Evolutionary conservation across 371 early-diverging fungal species (phyloP).

Genomic region (Mucor racemosus): DNA sequence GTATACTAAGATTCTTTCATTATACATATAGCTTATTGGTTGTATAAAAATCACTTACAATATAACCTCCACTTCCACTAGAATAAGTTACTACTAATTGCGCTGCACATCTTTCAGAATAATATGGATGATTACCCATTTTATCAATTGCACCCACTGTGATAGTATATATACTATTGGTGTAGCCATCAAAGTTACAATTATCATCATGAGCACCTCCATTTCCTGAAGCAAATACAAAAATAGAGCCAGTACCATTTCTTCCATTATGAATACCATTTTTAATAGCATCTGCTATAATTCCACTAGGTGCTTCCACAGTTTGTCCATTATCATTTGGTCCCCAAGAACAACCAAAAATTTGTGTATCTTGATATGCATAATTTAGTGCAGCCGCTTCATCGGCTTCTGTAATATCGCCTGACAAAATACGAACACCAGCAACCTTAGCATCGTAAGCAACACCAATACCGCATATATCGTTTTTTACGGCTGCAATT

Average conservation of each 20-base stretch:
- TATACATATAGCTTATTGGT: no score
- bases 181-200: slow-evolving; percentile 97
- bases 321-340: slow-evolving; percentile 85
- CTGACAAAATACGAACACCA: slow-evolving; percentile 62
- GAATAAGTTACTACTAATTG: slow-evolving; percentile 87
- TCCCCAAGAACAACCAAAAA: slow-evolving; percentile 95
- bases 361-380: slow-evolving; percentile 80
- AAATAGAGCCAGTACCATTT: slow-evolving; percentile 84
- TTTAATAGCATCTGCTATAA: slow-evolving; percentile 80
- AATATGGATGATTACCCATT: slow-evolving; percentile 75
- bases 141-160: slow-evolving; percentile 90
- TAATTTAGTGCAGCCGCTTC: slow-evolving; percentile 90
- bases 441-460: slow-evolving; percentile 90
- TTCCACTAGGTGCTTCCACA: slow-evolving; percentile 80
- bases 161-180: slow-evolving; percentile 92
- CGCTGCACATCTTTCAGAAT: slow-evolving; percentile 89
- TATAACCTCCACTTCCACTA: slow-evolving; percentile 66
- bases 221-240: slow-evolving; percentile 94
- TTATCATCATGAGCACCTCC: slow-evolving; percentile 86
- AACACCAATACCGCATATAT: slow-evolving; percentile 94
- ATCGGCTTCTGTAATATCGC: slow-evolving; percentile 59
- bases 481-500: slow-evolving; percentile 89
- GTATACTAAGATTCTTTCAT: slow-evolving; percentile 50
- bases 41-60: slow-evolving; percentile 42
- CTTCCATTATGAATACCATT: slow-evolving; percentile 87